Conservation (phyloP, 352 stramenopile genomes). For the Thalassiosira mediterranea region DNA sequence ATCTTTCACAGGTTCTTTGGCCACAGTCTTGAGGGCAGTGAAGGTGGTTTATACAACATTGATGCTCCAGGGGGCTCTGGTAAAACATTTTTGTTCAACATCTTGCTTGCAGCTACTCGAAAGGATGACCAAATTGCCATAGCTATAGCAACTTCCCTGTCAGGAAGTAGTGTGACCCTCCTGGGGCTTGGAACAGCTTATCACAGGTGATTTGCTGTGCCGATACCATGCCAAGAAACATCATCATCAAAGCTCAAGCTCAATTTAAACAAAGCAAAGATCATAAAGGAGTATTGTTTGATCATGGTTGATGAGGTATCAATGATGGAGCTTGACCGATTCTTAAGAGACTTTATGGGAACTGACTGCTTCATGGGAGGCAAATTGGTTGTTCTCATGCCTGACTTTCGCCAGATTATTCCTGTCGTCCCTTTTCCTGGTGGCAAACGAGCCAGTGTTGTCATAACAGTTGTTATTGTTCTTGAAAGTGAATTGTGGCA, state of each 20-base stretch:
- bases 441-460: conserved; percentile 2
- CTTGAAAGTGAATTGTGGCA: conserved; percentile 8
- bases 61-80: conserved; percentile 21
- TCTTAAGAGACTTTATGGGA: not conserved
- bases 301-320: conserved; percentile 18
- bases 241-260: conserved; percentile 4
- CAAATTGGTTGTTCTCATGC: conserved; percentile 9
- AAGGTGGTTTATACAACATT: conserved; percentile 1
- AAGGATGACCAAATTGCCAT: conserved; percentile 1
- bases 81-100: conserved; percentile 14
- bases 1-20: conserved; percentile 4
- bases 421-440: conserved; percentile 5
- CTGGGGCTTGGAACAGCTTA: not conserved
- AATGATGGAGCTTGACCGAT: conserved; percentile 12
- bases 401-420: conserved; percentile 16
- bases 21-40: not conserved
- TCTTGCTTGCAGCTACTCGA: not conserved
- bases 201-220: conserved; percentile 7
- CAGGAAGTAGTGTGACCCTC: conserved; percentile 11
- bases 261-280: not conserved
- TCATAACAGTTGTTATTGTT: not conserved
- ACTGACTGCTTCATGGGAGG: conserved; percentile 5
- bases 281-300: not conserved
- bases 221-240: not conserved
- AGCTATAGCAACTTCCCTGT: not conserved